These are phyloP conservation scores for Protomyces arabidopsidicola DNA, from an alignment of 1,139 yeast genomes.

Conservation along the genomic window DNA sequence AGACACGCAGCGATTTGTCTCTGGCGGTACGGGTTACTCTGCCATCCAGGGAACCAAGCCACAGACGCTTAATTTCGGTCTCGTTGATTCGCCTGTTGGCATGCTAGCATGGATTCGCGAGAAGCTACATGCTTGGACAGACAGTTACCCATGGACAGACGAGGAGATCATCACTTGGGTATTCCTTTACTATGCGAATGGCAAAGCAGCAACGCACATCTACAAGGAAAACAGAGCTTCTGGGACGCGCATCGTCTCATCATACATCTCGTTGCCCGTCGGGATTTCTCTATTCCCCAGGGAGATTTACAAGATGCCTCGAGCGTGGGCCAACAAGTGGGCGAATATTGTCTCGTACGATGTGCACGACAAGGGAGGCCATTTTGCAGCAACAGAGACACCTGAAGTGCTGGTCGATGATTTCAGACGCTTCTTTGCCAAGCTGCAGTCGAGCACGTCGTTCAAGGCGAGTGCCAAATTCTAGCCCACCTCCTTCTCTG, in stretches of 20 bases:
- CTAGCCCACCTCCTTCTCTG: neutral
- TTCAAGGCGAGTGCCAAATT: constrained; percentile 23
- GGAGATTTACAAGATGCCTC: constrained; percentile 22
- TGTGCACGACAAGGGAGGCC: constrained; percentile 23
- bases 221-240: constrained; percentile 9
- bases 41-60: constrained; percentile 23
- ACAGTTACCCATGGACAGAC: constrained; percentile 9
- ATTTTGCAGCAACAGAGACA: constrained; percentile 24
- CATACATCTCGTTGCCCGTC: constrained; percentile 12
- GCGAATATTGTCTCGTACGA: constrained; percentile 8
- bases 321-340: constrained; percentile 11
- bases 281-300: constrained; percentile 24
- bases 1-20: constrained; percentile 4
- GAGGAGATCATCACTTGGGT: constrained; percentile 26
- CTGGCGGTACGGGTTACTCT: constrained; percentile 20
- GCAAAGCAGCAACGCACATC: constrained; percentile 22
- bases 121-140: constrained; percentile 22
- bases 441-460: constrained; percentile 4
- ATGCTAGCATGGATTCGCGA: constrained; percentile 28
- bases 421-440: constrained; percentile 10
- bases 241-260: neutral
- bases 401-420: constrained; percentile 25
- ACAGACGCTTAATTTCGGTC: constrained; percentile 23
- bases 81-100: constrained; percentile 26
- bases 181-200: constrained; percentile 22